Percentiles rank a stretch among this genome's conserved stretches.
These are phyloP conservation scores for Hericium rajendrae DNA, from an alignment of 768 basidiomycete genomes.

Conservation along the genomic window DNA sequence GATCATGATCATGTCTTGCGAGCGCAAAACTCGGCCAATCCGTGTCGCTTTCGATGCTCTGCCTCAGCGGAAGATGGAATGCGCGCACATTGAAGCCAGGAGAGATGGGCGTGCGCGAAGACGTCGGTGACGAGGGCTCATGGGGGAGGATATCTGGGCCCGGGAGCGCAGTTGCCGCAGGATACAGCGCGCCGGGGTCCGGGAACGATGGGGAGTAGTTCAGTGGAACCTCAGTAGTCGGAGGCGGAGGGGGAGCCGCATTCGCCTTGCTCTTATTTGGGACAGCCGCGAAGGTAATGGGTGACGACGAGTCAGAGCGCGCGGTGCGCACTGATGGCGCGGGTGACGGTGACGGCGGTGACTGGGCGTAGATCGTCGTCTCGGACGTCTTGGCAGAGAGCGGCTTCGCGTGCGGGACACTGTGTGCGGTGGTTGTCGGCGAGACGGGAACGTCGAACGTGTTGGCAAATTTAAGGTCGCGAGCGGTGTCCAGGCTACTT, in stretches of 20 bases:
- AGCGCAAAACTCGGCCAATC: neutral
- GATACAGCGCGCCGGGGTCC: constrained; percentile 1
- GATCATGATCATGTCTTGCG: neutral
- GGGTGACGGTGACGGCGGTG: neutral
- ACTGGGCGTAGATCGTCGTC: neutral
- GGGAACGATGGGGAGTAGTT: neutral
- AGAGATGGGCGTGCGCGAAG: neutral
- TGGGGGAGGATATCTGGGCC: neutral
- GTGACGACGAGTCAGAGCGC: constrained; percentile 7
- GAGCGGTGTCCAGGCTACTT: neutral
- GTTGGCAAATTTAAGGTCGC: neutral
- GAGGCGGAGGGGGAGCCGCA: neutral
- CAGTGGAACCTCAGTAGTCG: neutral
- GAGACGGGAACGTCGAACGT: neutral
- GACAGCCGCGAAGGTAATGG: constrained; percentile 8
- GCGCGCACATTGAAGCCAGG: neutral
- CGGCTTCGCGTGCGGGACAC: neutral
- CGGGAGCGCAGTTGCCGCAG: neutral
- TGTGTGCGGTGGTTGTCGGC: neutral
- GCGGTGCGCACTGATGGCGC: neutral
- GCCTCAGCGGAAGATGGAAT: constrained; percentile 8
- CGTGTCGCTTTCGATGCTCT: neutral
- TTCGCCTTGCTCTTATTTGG: neutral
- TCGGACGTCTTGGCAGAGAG: neutral
- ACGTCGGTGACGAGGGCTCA: neutral